These are phyloP conservation scores for Elsinoe fawcettii DNA, from an alignment of 2,329 filamentous ascomycete species.

Conservation along the genomic window DNA sequence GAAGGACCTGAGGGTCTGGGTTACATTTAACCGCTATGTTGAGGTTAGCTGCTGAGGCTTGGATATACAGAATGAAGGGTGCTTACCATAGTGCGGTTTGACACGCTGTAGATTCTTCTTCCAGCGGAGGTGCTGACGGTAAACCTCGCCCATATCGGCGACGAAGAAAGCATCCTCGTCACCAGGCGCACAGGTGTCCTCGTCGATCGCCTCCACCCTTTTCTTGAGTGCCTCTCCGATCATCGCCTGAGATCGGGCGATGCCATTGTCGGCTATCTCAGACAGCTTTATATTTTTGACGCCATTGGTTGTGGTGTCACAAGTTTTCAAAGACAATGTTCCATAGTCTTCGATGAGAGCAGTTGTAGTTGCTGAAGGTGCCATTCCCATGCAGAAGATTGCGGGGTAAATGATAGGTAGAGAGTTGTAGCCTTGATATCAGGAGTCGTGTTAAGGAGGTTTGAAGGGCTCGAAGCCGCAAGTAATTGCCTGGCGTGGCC, in stretches of 20 bases:
- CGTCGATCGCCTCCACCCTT: conserved; percentile 75
- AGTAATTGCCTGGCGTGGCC: conserved; percentile 80
- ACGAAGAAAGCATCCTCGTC: conserved; percentile 99
- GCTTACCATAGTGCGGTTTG: conserved; percentile 89
- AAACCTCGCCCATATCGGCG: conserved; percentile 94
- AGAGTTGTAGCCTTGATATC: conserved; percentile 17
- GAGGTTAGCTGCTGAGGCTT: conserved; percentile 23
- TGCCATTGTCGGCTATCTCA: conserved; percentile 41
- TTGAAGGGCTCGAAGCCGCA: conserved; percentile 87
- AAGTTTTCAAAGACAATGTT: conserved; percentile 33
- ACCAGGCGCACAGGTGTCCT: conserved; percentile 79
- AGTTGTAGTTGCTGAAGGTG: conserved; percentile 58
- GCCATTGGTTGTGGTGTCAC: conserved; percentile 19
- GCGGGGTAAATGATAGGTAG: conserved; percentile 18
- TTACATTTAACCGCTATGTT: conserved; percentile 93
- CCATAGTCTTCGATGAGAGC: conserved; percentile 30
- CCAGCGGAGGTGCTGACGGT: conserved; percentile 97
- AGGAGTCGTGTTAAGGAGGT: conserved; percentile 72
- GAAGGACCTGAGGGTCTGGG: conserved; percentile 81
- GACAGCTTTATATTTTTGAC: conserved; percentile 18
- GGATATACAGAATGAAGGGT: not conserved
- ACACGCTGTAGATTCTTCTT: conserved; percentile 88
- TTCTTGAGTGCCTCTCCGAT: conserved; percentile 81
- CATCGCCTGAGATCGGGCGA: conserved; percentile 60
- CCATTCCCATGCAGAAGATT: conserved; percentile 53